Evolutionary conservation across 495 filamentous ascomycete genomes (phyloP), one percentile per base, ranked within the genome.

Genomic region (Podospora bellae-mahoneyi): DNA sequence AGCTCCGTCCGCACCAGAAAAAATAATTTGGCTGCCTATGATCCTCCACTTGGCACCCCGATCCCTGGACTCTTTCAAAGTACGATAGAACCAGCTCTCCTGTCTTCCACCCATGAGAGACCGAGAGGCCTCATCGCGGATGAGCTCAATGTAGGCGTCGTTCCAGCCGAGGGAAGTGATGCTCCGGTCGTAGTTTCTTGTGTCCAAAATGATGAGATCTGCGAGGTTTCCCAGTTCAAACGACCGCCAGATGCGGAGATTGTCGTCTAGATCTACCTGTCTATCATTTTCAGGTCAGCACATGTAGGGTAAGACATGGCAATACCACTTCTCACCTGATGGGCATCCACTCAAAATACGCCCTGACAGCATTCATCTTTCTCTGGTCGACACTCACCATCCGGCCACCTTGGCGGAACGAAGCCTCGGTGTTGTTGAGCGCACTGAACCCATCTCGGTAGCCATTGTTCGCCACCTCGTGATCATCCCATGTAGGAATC

Each of bases 401-500:
- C 3, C 67, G 66, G 1, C 87, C 87, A 61, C 86, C 84, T 56
- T 78, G 73, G 58, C 88, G 75, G 74, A 89, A 90, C 0, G 86
- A 87, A 3, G 84, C 78, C 66, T 89, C 88, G n/a, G 85, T 88
- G 77, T 90, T 89, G 75, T 86, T 87, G 62, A 89, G 74, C 20
- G 84, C 74, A 9, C 82, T 75, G 16, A 75, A 80, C 20, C 87
- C 87, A 63, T 82, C 84, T 10, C 82, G 76, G 73, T 83, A 90
- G n/a, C 78, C 82, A 70, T 90, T 89, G 70, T 90, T 84, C n/a
- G 85, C 85, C 34, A 89, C 82, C 75, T 90, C 87, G 73, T 89
- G 88, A 66, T 89, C 88, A 73, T 90, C 87, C 88, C 87, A 90
- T 19, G 89, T 86, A 3, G 86, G 76, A 65, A 90, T 89, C 88